phyloP scores from a whole-genome alignment of 2,329 filamentous ascomycete species.

The Chalaropsis ovoidea region DNA sequence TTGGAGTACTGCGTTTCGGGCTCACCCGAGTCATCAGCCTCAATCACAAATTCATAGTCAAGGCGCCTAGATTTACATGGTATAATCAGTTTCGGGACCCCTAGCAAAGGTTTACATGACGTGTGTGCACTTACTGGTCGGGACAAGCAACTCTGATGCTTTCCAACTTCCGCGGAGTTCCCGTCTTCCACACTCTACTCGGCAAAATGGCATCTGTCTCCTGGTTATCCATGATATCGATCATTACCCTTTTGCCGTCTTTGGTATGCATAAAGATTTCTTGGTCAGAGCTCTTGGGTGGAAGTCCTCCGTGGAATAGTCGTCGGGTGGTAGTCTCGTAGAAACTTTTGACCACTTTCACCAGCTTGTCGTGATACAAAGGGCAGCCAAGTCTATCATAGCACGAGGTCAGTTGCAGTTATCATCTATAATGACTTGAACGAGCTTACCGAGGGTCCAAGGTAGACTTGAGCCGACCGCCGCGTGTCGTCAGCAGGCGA shows the following conservation, averaged over 20 bases:
- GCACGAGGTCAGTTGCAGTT: background rate
- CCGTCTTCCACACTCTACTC: background rate
- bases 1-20: background rate
- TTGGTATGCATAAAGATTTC: constrained; percentile 10
- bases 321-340: background rate
- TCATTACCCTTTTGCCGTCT: background rate
- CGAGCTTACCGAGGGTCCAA: background rate
- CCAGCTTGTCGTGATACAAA: background rate
- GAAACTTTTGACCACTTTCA: background rate
- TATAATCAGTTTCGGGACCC: background rate
- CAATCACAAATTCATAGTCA: background rate
- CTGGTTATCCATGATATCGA: background rate
- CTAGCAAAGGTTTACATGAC: background rate
- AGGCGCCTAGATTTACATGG: background rate
- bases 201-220: background rate
- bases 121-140: constrained; percentile 10
- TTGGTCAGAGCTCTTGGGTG: background rate
- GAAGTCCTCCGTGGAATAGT: constrained; percentile 5
- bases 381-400: background rate
- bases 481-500: background rate
- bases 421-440: background rate
- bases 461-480: background rate
- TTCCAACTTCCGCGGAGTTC: background rate
- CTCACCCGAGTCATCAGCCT: background rate
- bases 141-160: constrained; percentile 11